A percentile compares a stretch with the other conserved stretches of the same genome.
phyloP scores from a whole-genome alignment of 2,329 filamentous ascomycete species.

The Westerdykella ornata region DNA sequence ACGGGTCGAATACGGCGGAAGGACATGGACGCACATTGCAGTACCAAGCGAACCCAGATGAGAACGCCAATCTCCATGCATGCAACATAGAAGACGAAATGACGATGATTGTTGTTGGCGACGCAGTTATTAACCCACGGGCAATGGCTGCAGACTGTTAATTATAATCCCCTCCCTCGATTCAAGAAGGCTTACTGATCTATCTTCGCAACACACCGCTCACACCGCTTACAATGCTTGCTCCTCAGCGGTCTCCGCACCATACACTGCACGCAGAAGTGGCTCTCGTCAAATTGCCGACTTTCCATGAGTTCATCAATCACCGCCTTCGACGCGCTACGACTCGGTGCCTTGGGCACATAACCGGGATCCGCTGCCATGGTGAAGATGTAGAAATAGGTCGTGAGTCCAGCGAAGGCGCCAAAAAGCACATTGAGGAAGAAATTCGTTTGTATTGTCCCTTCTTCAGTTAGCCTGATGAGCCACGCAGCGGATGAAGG shows the following conservation, averaged over 20 bases:
- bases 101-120: slow-evolving; percentile 89
- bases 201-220: slow-evolving; percentile 89
- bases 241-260: slow-evolving; percentile 84
- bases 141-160: slow-evolving; percentile 62
- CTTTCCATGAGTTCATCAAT: slow-evolving; percentile 78
- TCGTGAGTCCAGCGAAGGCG: slow-evolving; percentile 56
- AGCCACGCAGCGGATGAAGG: neutral
- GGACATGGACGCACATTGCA: slow-evolving; percentile 57
- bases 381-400: slow-evolving; percentile 79
- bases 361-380: slow-evolving; percentile 90
- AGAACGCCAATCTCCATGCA: slow-evolving; percentile 69
- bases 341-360: slow-evolving; percentile 82
- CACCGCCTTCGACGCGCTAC: slow-evolving; percentile 79
- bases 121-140: slow-evolving; percentile 98
- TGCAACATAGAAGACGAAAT: slow-evolving; percentile 88
- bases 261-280: slow-evolving; percentile 95
- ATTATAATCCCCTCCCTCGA: slow-evolving; percentile 7
- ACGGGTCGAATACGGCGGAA: slow-evolving; percentile 3
- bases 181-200: slow-evolving; percentile 66
- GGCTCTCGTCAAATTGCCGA: slow-evolving; percentile 88
- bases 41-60: slow-evolving; percentile 62
- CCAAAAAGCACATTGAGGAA: slow-evolving; percentile 73
- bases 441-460: slow-evolving; percentile 59
- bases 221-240: slow-evolving; percentile 90
- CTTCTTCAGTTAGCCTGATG: slow-evolving; percentile 41